Percentiles rank a stretch among this genome's conserved stretches.
phyloP scores from a whole-genome alignment of 805 yeast genomes.

The Candida argentea region DNA sequence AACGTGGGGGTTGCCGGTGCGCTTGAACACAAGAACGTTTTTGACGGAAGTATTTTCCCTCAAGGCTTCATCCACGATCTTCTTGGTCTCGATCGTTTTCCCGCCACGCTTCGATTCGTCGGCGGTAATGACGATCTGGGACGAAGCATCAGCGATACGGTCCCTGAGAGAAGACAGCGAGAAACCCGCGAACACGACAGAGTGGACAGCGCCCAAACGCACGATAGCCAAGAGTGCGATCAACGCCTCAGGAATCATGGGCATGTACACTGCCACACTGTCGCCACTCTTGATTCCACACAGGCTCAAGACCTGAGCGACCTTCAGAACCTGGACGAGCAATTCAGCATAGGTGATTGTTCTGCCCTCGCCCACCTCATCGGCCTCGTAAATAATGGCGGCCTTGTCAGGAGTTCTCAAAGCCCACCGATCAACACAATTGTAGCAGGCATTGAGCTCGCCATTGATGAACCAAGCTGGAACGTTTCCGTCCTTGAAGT shows the following conservation, averaged over 20 bases:
- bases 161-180: slow-evolving; percentile 87
- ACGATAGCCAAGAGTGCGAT: slow-evolving; percentile 90
- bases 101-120: slow-evolving; percentile 97
- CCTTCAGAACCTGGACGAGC: slow-evolving; percentile 71
- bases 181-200: slow-evolving; percentile 95
- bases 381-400: slow-evolving; percentile 89
- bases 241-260: slow-evolving; percentile 96
- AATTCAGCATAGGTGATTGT: slow-evolving; percentile 79
- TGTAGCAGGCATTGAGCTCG: slow-evolving; percentile 83
- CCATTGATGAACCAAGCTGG: slow-evolving; percentile 92
- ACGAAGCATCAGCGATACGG: slow-evolving; percentile 80
- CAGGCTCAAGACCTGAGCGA: slow-evolving; percentile 72
- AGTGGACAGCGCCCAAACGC: slow-evolving; percentile 91
- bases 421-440: slow-evolving; percentile 95
- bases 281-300: slow-evolving; percentile 94
- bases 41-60: slow-evolving; percentile 62
- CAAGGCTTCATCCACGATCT: slow-evolving; percentile 91
- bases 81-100: slow-evolving; percentile 82
- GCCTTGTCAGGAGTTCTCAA: slow-evolving; percentile 73
- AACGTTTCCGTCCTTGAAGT: slow-evolving; percentile 47
- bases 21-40: slow-evolving; percentile 77
- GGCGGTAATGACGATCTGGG: slow-evolving; percentile 81
- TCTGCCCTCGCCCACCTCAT: slow-evolving; percentile 67
- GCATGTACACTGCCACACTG: slow-evolving; percentile 90
- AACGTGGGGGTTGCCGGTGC: slow-evolving; percentile 71